Evolutionary conservation across 2,329 filamentous ascomycete genomes (phyloP).

Genomic region (Hymenoscyphus occultus): DNA sequence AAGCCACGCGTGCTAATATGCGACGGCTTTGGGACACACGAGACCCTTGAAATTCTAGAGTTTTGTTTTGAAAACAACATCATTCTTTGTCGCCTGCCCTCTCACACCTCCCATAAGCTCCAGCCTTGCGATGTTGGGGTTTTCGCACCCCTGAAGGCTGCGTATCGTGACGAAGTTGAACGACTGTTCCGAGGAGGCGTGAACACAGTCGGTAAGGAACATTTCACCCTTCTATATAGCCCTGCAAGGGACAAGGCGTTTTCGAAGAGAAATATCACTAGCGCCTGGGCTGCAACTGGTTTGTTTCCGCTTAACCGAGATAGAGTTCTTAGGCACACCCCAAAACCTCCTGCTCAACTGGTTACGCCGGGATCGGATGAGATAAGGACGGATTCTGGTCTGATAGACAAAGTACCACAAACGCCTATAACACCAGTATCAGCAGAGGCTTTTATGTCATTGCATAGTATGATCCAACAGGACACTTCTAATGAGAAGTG

Average conservation of each 20-base stretch:
- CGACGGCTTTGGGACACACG: no score
- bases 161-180: conserved; percentile 3
- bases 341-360: neutral
- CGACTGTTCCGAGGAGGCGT: conserved; percentile 1
- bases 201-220: neutral
- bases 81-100: no score
- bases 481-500: conserved; percentile 14
- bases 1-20: no score
- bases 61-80: no score
- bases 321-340: neutral
- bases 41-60: no score
- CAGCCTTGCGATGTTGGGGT: neutral
- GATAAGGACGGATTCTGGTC: conserved; percentile 10
- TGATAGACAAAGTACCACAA: conserved; percentile 23
- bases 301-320: conserved; percentile 5
- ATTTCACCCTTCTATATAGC: conserved; percentile 1
- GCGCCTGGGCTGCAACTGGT: neutral
- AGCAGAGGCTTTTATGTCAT: conserved; percentile 25
- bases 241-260: neutral
- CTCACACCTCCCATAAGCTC: no score
- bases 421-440: conserved; percentile 35
- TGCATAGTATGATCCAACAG: conserved; percentile 29
- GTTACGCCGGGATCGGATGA: neutral
- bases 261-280: conserved; percentile 5
- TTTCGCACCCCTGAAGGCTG: neutral